A percentile compares a stretch with the other conserved stretches of the same genome.
These are phyloP conservation scores for Chlamydomonas reinhardtii DNA, from an alignment of 163 green algal species.

Conservation along the genomic window DNA sequence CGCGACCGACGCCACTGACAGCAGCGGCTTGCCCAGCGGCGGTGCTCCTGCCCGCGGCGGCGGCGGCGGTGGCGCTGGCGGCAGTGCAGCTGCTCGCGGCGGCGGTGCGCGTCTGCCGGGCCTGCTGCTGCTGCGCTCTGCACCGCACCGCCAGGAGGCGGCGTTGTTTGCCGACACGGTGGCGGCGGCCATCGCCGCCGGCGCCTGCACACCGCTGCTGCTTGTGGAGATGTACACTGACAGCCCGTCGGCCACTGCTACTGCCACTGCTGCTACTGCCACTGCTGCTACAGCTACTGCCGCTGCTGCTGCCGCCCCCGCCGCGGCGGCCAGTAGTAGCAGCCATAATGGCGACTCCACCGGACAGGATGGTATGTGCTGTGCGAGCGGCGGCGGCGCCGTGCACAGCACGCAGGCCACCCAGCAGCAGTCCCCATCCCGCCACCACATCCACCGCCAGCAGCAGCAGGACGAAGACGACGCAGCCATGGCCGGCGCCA, in stretches of 20 bases:
- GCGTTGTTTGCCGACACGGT: neutral
- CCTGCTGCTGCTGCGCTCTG: slow-evolving; percentile 1
- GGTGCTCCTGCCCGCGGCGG: no score
- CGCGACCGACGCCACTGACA: neutral
- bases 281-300: no score
- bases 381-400: neutral
- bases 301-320: no score
- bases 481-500: neutral
- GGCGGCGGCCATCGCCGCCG: neutral
- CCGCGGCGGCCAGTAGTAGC: no score
- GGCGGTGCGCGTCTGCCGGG: neutral
- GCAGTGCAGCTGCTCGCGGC: neutral
- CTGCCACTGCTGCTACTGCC: no score
- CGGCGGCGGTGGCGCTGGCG: no score
- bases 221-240: neutral
- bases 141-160: neutral
- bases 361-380: no score
- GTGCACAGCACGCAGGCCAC: no score
- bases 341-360: no score
- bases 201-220: slow-evolving; percentile 1
- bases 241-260: no score
- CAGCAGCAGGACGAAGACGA: neutral
- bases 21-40: neutral
- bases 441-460: no score
- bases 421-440: neutral